These are phyloP conservation scores for Blastobotrys attinorum DNA, from an alignment of 805 yeast genomes.

Conservation along the genomic window DNA sequence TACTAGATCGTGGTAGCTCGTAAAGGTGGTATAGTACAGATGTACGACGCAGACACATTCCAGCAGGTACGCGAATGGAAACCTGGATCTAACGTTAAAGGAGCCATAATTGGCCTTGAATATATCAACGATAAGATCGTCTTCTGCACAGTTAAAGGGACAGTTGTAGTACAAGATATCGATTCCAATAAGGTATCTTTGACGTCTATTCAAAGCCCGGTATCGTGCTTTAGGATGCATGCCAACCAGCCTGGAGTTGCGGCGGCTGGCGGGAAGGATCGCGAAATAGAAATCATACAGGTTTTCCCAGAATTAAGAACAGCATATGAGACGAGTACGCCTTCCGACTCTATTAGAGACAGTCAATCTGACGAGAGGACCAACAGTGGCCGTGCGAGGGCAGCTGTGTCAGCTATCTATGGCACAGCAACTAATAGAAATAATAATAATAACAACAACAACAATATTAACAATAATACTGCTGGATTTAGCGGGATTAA, in stretches of 20 bases:
- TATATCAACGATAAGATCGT: slow-evolving; percentile 9
- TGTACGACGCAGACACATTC: slow-evolving; percentile 13
- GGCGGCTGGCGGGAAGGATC: slow-evolving; percentile 44
- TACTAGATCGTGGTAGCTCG: slow-evolving; percentile 17
- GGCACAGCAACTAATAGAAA: background rate
- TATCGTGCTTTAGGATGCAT: slow-evolving; percentile 32
- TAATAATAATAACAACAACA: background rate
- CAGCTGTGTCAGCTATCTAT: too few relatives aligned
- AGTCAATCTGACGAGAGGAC: too few relatives aligned
- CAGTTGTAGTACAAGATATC: slow-evolving; percentile 15
- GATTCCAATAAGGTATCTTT: background rate
- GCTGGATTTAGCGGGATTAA: too few relatives aligned
- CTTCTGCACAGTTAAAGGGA: slow-evolving; percentile 15
- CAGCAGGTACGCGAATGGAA: slow-evolving; percentile 17
- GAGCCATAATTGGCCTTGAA: slow-evolving; percentile 14
- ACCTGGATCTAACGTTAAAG: slow-evolving; percentile 3
- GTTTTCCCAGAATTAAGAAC: slow-evolving; percentile 4
- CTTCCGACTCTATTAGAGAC: too few relatives aligned
- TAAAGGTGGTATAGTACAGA: slow-evolving; percentile 18
- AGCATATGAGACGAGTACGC: too few relatives aligned
- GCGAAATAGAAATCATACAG: slow-evolving; percentile 34
- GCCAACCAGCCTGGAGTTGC: slow-evolving; percentile 35
- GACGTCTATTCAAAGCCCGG: slow-evolving; percentile 19
- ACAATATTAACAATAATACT: background rate
- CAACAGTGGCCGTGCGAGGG: too few relatives aligned